Base-by-base conservation (phyloP, 129 eudicot genomes). In the Escallonia herrerae region DNA sequence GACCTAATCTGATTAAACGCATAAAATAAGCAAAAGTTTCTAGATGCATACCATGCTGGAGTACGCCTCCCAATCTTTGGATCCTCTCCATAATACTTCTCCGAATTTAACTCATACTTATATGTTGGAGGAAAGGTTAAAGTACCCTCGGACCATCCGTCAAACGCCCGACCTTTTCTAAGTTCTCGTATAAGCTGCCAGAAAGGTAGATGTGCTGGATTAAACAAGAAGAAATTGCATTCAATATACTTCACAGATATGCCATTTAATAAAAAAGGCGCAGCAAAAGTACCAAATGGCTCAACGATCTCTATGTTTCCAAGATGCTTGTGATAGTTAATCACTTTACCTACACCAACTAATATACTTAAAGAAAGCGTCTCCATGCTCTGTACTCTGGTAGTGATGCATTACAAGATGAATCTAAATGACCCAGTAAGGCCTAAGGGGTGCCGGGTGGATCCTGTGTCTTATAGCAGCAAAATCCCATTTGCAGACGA, bases 61-160 rank as follows among this genome's bases (percentile, higher is more conserved):
- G 79, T 94, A 71, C 99, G 87, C 72, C 93, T 89, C 66, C 90
- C 96, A 40, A 71, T 74, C 75, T 79, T 94, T 43, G 97, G 90
- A 82, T 94, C 97, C 61, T 72, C 90, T 49, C 95, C 95, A 11
- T 14, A 41, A 63, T 94, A 94, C 66, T 78, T 86, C 3, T 72
- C 82, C 10, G 99, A 89, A 60, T 86, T 89, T 43, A 72, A 37
- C 74, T 89, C 94, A 69, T 94, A 94, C 70, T 94, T 94, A 75
- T 94, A 94, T 40, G 99, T 94, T 58, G 99, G 99, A 37, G 99
- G 79, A 77, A 94, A 94, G 63, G 62, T 78, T 63, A 94, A 62
- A 37, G 63, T 65, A 6, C 99, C 99, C 82, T 94, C 99, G 42
- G 78, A 80, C 99, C 99, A 94, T 68, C 99, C 99, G 56, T 84